phyloP scores from a whole-genome alignment of 371 early-diverging fungal species.

The Zopfochytrium polystomum region DNA sequence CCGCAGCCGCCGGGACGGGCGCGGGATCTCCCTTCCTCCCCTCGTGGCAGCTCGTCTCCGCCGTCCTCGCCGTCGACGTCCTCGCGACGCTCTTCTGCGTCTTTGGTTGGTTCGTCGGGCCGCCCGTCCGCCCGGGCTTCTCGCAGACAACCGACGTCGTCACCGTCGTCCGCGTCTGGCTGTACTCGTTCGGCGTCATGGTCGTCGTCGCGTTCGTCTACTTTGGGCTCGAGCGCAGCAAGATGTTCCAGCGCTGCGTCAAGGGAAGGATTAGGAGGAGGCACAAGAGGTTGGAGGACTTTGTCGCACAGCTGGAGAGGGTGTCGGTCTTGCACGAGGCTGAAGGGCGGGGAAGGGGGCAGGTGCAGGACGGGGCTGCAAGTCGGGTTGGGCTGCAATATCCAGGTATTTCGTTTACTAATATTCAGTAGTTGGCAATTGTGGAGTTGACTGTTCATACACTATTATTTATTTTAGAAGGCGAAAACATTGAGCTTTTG shows the following conservation, averaged over 20 bases:
- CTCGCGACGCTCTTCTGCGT: conserved; percentile 34
- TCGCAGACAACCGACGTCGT: conserved; percentile 29
- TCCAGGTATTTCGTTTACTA: too few relatives aligned
- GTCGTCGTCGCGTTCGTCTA: conserved; percentile 14
- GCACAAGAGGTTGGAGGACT: conserved; percentile 19
- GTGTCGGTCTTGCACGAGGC: conserved; percentile 17
- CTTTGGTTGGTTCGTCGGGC: conserved; percentile 36
- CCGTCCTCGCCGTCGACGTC: conserved; percentile 36
- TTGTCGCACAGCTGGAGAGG: conserved; percentile 1
- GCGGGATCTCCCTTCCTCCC: too few relatives aligned
- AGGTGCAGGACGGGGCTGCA: too few relatives aligned
- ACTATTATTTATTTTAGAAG: too few relatives aligned
- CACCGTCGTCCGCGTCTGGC: conserved; percentile 36
- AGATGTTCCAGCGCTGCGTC: conserved; percentile 9
- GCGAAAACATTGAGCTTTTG: too few relatives aligned
- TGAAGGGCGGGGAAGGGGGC: too few relatives aligned
- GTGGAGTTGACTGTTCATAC: too few relatives aligned
- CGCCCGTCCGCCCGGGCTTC: not conserved
- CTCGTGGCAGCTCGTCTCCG: conserved; percentile 34
- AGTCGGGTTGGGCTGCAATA: too few relatives aligned
- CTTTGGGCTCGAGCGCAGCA: conserved; percentile 9
- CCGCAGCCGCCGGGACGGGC: too few relatives aligned
- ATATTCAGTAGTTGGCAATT: too few relatives aligned
- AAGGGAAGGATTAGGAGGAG: conserved; percentile 6
- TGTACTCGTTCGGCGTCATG: conserved; percentile 30